phyloP scores from a whole-genome alignment of 1,284 basidiomycete species.

The Schizophyllum commune region DNA sequence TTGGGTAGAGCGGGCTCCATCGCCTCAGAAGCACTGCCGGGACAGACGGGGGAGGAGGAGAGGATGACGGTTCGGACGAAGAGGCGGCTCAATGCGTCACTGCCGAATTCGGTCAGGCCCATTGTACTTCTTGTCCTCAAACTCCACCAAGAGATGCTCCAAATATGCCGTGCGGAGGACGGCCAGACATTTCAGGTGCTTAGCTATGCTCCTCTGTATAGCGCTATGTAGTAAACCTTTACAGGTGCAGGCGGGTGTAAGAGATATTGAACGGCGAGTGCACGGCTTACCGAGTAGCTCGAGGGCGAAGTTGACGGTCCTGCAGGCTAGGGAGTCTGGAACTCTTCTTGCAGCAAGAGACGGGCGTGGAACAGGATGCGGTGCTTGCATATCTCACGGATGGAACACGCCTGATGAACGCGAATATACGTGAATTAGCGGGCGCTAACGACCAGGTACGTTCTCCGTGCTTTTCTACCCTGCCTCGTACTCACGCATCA shows the following conservation, averaged over 20 bases:
- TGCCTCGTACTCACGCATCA: constrained; percentile 3
- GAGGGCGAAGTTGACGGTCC: constrained; percentile 1
- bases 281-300: not conserved
- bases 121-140: not conserved
- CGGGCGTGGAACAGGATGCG: constrained; percentile 54
- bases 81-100: not conserved
- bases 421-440: constrained; percentile 65
- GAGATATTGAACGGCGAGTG: constrained; percentile 65
- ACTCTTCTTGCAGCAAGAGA: constrained; percentile 57
- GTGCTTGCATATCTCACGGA: constrained; percentile 73
- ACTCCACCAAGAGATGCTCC: constrained; percentile 39
- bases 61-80: not conserved
- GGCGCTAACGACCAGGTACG: constrained; percentile 64
- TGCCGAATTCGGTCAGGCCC: not conserved
- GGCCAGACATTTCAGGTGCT: constrained; percentile 55
- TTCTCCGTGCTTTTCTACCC: not conserved
- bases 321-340: constrained; percentile 56
- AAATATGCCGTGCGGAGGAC: constrained; percentile 69
- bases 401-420: constrained; percentile 56
- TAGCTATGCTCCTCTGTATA: constrained; percentile 1
- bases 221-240: constrained; percentile 2
- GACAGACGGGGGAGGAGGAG: not conserved
- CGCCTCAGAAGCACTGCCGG: not conserved
- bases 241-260: constrained; percentile 56
- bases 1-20: not conserved